Conservation (phyloP, 2,329 filamentous ascomycete species). For the Botrytis elliptica region DNA sequence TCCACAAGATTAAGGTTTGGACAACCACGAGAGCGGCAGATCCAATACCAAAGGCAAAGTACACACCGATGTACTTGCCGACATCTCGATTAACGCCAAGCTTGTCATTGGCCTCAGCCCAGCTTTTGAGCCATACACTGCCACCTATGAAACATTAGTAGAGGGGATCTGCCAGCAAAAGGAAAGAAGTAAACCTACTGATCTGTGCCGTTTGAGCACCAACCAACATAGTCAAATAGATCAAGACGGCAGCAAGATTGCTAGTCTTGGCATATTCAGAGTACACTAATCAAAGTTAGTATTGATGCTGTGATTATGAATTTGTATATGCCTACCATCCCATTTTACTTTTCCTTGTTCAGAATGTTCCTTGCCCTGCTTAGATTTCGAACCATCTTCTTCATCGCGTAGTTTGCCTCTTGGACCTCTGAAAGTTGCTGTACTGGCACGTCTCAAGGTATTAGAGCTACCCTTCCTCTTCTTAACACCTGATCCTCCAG, state of each 20-base stretch:
- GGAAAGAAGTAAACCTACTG: conserved; percentile 47
- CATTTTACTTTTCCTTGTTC: conserved; percentile 99
- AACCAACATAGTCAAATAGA: conserved; percentile 77
- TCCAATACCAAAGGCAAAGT: conserved; percentile 91
- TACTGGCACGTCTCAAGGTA: conserved; percentile 85
- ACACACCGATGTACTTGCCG: conserved; percentile 90
- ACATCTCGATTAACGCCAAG: conserved; percentile 69
- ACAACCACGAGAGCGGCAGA: conserved; percentile 80
- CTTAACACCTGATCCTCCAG: conserved; percentile 50
- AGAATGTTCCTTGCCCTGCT: conserved; percentile 80
- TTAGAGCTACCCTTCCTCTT: conserved; percentile 67
- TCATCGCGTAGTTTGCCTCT: conserved; percentile 84
- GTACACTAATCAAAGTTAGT: conserved; percentile 59
- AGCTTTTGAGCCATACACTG: conserved; percentile 90
- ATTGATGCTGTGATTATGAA: neutral
- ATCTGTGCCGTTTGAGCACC: conserved; percentile 80
- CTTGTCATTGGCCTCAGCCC: conserved; percentile 77
- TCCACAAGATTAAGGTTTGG: conserved; percentile 95
- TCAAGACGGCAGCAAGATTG: conserved; percentile 76
- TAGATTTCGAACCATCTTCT: conserved; percentile 73
- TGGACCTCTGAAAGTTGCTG: conserved; percentile 83
- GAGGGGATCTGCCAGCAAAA: neutral
- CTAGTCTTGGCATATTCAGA: conserved; percentile 91
- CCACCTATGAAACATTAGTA: conserved; percentile 52
- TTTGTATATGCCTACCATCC: conserved; percentile 49